These are phyloP conservation scores for Eutrema japonicum DNA, from an alignment of 345 rosid genomes.

Conservation along the genomic window DNA sequence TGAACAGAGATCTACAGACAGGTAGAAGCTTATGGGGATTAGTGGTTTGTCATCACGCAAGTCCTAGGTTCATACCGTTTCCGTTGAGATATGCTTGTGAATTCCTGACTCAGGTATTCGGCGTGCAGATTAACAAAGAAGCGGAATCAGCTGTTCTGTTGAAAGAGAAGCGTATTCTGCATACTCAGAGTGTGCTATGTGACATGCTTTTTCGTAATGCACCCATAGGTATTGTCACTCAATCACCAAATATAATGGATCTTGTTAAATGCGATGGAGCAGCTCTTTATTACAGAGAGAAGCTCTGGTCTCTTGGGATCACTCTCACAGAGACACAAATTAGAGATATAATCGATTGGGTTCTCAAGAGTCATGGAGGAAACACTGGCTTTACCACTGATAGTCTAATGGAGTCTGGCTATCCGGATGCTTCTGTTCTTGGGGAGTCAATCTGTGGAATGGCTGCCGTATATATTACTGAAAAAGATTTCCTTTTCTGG, in stretches of 20 bases:
- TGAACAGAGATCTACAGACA: slow-evolving; percentile 49
- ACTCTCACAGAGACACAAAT: slow-evolving; percentile 75
- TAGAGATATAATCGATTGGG: slow-evolving; percentile 69
- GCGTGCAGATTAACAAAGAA: slow-evolving; percentile 78
- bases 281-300: slow-evolving; percentile 65
- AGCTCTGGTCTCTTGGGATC: slow-evolving; percentile 70
- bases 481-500: slow-evolving; percentile 82
- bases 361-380: slow-evolving; percentile 60
- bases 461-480: slow-evolving; percentile 63
- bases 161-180: slow-evolving; percentile 77
- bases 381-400: slow-evolving; percentile 77
- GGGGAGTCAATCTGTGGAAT: slow-evolving; percentile 79
- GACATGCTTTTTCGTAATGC: slow-evolving; percentile 89
- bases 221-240: slow-evolving; percentile 75
- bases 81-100: slow-evolving; percentile 88
- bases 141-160: slow-evolving; percentile 65
- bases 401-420: slow-evolving; percentile 87
- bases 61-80: slow-evolving; percentile 76
- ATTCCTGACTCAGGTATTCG: slow-evolving; percentile 76
- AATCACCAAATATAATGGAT: slow-evolving; percentile 85
- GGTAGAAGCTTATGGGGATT: slow-evolving; percentile 79
- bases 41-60: slow-evolving; percentile 88
- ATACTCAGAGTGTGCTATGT: slow-evolving; percentile 73
- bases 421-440: slow-evolving; percentile 67
- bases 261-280: slow-evolving; percentile 90